Evolutionary conservation across 2,329 filamentous ascomycete genomes (phyloP), one percentile per base, ranked within the genome.

Genomic region (Xylariaceae sp.): DNA sequence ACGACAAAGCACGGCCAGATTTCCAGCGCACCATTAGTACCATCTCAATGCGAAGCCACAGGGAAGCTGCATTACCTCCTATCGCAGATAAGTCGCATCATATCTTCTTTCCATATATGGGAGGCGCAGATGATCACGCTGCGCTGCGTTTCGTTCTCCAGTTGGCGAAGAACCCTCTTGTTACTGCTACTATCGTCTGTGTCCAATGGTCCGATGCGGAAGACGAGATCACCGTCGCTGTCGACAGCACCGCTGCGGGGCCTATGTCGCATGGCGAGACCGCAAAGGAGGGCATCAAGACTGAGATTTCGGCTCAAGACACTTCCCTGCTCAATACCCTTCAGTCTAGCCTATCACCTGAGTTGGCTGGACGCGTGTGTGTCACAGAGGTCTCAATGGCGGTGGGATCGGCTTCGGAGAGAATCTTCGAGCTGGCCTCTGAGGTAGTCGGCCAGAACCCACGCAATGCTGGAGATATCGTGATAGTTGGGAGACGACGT

Each of bases 21-120:
- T 61, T 83, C 9, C 63, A 61, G 38, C 73, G 73, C 6, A 73
- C 68, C 4, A 48, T 72, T 32, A 82, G 81, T 43, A 66, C 71
- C 4, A 57, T 81, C 36, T 87, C 83, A 28, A 63, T 86, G 36
- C 72, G 75, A 45, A 80, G 78, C 50, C 65, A 73, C 24, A 67
- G 71, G n/a, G 79, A 85, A 39, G 66, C 78, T 9, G 67, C 74
- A 0, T 65, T 76, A 16, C 68, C 75, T 1, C 79, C 84, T 0
- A 73, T 82, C 4, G 69, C 73, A 4, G 79, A 87, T 54, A 83
- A 81, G 46, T 81, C 79, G 28, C 89, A 95, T 59, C 89, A 91
- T 59, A 76, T 97, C 50, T 90, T 95, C 60, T 72, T 95, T 40
- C 85, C 90, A 0, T 97, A 89, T 65, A 83, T 95, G 44, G 90